Evolutionary conservation across 164 flowering plant genomes (phyloP).

Genomic region (Nymphaea thermarum): DNA sequence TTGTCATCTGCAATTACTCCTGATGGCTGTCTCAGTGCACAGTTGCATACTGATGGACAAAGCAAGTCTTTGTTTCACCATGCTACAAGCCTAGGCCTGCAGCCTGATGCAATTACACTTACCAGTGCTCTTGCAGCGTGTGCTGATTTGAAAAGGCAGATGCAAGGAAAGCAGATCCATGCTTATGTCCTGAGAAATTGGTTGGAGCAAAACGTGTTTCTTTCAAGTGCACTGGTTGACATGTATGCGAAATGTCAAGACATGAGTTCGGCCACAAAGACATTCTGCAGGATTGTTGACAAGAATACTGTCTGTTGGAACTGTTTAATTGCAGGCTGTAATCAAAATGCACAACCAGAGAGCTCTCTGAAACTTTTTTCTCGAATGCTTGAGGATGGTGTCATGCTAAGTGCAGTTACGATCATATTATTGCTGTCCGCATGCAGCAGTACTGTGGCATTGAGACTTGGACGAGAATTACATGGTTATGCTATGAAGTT

Average conservation of each 20-base stretch:
- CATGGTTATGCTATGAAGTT: conserved; percentile 23
- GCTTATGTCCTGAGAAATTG: conserved; percentile 21
- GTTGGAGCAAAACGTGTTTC: conserved; percentile 19
- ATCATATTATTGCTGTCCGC: conserved; percentile 30
- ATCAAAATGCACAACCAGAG: conserved; percentile 19
- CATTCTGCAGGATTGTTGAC: conserved; percentile 19
- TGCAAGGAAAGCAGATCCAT: conserved; percentile 35
- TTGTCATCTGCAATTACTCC: conserved; percentile 1
- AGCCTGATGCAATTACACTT: conserved; percentile 22
- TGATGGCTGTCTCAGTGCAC: not conserved
- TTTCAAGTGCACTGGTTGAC: conserved; percentile 30
- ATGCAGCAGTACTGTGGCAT: conserved; percentile 18
- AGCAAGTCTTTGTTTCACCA: conserved; percentile 4
- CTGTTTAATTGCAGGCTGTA: conserved; percentile 27
- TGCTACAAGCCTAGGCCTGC: conserved; percentile 1
- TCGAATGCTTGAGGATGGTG: conserved; percentile 24
- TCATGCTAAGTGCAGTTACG: conserved; percentile 23
- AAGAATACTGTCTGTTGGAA: conserved; percentile 35
- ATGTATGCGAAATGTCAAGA: conserved; percentile 35
- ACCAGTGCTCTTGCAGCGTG: conserved; percentile 43
- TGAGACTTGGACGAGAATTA: conserved; percentile 24
- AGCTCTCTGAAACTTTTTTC: conserved; percentile 16
- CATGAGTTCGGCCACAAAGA: conserved; percentile 24
- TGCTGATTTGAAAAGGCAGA: conserved; percentile 15
- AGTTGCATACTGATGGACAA: not conserved